These are phyloP conservation scores for Hypoxylon sp. DNA, from an alignment of 2,329 filamentous ascomycete species.

Conservation along the genomic window DNA sequence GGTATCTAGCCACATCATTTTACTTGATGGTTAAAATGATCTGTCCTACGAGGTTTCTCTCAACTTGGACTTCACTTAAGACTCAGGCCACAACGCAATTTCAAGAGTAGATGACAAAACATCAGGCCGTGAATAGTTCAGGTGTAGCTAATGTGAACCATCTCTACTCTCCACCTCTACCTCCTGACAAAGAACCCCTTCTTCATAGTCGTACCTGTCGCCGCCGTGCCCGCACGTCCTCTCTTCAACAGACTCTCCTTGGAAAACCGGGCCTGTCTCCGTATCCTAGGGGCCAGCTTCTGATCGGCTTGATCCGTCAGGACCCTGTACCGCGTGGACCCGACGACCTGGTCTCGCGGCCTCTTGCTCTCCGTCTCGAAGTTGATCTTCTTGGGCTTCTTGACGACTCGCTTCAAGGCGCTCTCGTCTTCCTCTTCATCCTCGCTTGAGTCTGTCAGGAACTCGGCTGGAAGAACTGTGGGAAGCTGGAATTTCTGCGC, in stretches of 20 bases:
- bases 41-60: neutral
- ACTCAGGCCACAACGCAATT: neutral
- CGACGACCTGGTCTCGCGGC: slow-evolving; percentile 65
- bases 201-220: slow-evolving; percentile 48
- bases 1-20: neutral
- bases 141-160: neutral
- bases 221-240: slow-evolving; percentile 55
- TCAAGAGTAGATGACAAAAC: neutral
- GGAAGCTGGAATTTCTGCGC: slow-evolving; percentile 59
- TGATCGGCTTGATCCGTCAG: slow-evolving; percentile 61
- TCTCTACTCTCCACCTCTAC: slow-evolving; percentile 5
- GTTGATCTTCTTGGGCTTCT: slow-evolving; percentile 61
- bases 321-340: slow-evolving; percentile 68
- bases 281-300: slow-evolving; percentile 64
- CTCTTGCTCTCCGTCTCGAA: slow-evolving; percentile 55
- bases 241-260: slow-evolving; percentile 65
- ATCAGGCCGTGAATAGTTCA: neutral
- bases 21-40: neutral
- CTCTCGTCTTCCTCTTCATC: slow-evolving; percentile 44
- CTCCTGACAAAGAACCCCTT: slow-evolving; percentile 33
- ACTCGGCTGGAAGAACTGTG: slow-evolving; percentile 66
- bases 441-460: slow-evolving; percentile 64
- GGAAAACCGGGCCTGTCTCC: slow-evolving; percentile 59
- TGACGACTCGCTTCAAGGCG: slow-evolving; percentile 47
- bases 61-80: neutral